phyloP scores from a whole-genome alignment of 2,329 filamentous ascomycete genomes.

The Clonostachys rhizophaga region DNA sequence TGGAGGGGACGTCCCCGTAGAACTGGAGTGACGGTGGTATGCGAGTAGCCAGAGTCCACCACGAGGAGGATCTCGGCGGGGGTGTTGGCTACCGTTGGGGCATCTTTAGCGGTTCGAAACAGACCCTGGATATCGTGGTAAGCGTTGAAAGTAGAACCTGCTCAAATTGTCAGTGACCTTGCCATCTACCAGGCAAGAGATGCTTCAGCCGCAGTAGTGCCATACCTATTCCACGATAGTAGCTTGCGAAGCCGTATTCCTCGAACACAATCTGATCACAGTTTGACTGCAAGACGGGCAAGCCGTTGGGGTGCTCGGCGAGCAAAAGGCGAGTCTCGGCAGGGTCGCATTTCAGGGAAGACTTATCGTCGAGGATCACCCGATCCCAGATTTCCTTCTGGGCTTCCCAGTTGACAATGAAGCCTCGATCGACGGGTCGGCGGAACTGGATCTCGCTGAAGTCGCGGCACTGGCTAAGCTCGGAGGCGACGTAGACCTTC shows the following conservation, averaged over 20 bases:
- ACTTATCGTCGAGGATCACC: constrained; percentile 70
- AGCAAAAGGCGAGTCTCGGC: constrained; percentile 79
- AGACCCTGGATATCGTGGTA: constrained; percentile 73
- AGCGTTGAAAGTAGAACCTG: constrained; percentile 72
- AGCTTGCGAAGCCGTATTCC: constrained; percentile 88
- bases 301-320: constrained; percentile 79
- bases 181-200: background rate
- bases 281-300: constrained; percentile 78
- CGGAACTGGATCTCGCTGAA: constrained; percentile 87
- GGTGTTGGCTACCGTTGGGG: constrained; percentile 28
- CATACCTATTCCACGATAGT: constrained; percentile 70
- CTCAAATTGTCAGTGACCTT: background rate
- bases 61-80: constrained; percentile 82
- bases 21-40: constrained; percentile 85
- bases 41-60: constrained; percentile 88
- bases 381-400: constrained; percentile 95
- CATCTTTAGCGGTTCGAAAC: constrained; percentile 54
- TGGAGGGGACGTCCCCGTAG: constrained; percentile 79
- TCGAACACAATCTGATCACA: constrained; percentile 97
- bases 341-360: constrained; percentile 67
- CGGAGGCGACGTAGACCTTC: constrained; percentile 73
- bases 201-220: background rate
- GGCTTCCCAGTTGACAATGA: constrained; percentile 93
- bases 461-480: constrained; percentile 75
- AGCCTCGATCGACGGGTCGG: constrained; percentile 89